Conservation (phyloP, 2,329 filamentous ascomycete species). For the Beauveria medogensis region DNA sequence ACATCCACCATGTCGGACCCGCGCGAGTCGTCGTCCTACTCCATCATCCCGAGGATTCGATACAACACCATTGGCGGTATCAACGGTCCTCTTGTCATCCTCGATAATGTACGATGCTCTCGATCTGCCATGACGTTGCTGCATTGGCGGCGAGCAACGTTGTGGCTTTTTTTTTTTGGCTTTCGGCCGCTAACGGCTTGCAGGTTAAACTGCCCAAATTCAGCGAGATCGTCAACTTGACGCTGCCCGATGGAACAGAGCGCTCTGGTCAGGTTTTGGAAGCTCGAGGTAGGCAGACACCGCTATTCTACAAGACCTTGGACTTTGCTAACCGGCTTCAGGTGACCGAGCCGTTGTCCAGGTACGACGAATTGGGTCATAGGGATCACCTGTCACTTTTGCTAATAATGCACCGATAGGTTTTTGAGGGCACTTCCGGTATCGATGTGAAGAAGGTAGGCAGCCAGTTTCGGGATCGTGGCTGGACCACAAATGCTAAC, state of each 20-base stretch:
- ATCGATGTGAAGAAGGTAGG: constrained; percentile 98
- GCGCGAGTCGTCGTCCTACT: constrained; percentile 52
- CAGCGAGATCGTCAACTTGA: constrained; percentile 96
- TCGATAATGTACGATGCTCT: constrained; percentile 67
- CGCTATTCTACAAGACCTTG: constrained; percentile 15
- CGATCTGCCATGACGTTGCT: neutral
- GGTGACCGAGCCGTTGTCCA: constrained; percentile 92
- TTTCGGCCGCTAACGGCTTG: constrained; percentile 4
- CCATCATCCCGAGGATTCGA: constrained; percentile 56
- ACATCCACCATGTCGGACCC: constrained; percentile 42
- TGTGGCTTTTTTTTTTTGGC: neutral
- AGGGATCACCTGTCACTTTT: constrained; percentile 14
- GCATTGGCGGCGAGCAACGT: neutral
- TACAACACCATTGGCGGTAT: constrained; percentile 99
- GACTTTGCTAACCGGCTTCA: constrained; percentile 28
- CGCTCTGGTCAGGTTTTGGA: constrained; percentile 94
- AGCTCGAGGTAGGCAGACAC: constrained; percentile 67
- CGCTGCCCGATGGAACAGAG: constrained; percentile 88
- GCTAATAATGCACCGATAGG: constrained; percentile 43
- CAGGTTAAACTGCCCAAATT: constrained; percentile 96
- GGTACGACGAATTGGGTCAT: constrained; percentile 42
- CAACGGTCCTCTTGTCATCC: constrained; percentile 94
- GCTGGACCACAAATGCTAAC: constrained; percentile 18
- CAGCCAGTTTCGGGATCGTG: neutral
- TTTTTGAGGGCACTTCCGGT: constrained; percentile 94